Evolutionary conservation across 768 basidiomycete species (phyloP).

Genomic region (Panellus pusillus): DNA sequence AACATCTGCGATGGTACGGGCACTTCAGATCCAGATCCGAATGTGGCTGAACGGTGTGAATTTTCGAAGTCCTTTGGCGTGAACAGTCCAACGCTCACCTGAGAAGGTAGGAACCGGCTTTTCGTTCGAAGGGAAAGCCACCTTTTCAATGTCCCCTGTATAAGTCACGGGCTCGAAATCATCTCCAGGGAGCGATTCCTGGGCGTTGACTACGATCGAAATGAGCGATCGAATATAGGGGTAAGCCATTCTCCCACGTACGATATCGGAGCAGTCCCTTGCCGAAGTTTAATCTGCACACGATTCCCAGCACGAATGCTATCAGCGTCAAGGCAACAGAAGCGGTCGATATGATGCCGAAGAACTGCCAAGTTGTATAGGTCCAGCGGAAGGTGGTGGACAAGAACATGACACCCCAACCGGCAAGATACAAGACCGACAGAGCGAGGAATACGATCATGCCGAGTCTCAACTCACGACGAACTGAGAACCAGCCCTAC

Average conservation of each 20-base stretch:
- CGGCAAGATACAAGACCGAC: constrained; percentile 60
- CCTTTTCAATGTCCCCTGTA: constrained; percentile 49
- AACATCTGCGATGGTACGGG: constrained; percentile 41
- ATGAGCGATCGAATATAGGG: constrained; percentile 11
- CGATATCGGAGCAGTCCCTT: constrained; percentile 69
- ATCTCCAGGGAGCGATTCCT: constrained; percentile 49
- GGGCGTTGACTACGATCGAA: constrained; percentile 47
- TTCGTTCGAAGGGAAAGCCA: constrained; percentile 59
- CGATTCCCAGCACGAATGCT: constrained; percentile 59
- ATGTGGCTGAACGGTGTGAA: constrained; percentile 24
- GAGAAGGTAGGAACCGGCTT: constrained; percentile 58
- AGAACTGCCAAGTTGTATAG: constrained; percentile 73
- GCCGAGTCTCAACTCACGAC: constrained; percentile 57
- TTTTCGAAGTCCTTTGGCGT: background rate
- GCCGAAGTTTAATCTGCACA: constrained; percentile 75
- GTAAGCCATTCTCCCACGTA: constrained; percentile 36
- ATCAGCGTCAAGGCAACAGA: constrained; percentile 58
- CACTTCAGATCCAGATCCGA: constrained; percentile 35
- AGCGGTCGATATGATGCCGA: constrained; percentile 57
- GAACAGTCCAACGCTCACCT: constrained; percentile 11
- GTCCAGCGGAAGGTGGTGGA: constrained; percentile 76
- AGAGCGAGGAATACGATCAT: constrained; percentile 66
- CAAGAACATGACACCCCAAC: constrained; percentile 74
- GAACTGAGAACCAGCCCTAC: constrained; percentile 76
- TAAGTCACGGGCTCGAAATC: constrained; percentile 36